Conservation (phyloP, 192 early-diverging fungal species). For the Pecoramyces ruminantium region DNA sequence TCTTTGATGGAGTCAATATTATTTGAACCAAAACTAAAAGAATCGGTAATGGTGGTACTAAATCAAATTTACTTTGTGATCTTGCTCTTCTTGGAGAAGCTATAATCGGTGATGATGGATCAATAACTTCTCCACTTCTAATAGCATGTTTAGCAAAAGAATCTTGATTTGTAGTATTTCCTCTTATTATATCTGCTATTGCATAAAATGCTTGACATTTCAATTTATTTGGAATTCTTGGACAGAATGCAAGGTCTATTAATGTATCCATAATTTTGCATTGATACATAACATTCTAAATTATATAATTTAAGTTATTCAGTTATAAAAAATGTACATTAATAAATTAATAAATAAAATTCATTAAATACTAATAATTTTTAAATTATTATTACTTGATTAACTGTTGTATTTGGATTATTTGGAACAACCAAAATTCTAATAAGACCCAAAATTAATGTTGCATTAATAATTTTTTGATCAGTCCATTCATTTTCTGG, state of each 20-base stretch:
- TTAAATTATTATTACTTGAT: constrained; percentile 54
- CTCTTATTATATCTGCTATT: constrained; percentile 65
- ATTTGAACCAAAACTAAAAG: constrained; percentile 70
- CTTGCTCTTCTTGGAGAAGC: constrained; percentile 6
- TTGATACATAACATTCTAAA: constrained; percentile 63
- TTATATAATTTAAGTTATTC: not conserved
- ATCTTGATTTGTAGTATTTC: constrained; percentile 59
- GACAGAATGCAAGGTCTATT: constrained; percentile 58
- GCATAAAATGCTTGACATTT: constrained; percentile 58
- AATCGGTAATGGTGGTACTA: constrained; percentile 27
- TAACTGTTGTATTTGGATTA: constrained; percentile 66
- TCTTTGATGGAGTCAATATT: constrained; percentile 46
- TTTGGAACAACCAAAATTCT: constrained; percentile 77
- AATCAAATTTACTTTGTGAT: constrained; percentile 8
- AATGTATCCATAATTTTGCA: constrained; percentile 61
- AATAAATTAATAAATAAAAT: too few relatives aligned
- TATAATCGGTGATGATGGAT: constrained; percentile 21
- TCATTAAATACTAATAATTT: too few relatives aligned
- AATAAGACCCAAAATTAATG: constrained; percentile 74
- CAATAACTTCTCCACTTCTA: not conserved
- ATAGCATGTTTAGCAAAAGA: constrained; percentile 55
- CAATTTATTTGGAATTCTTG: constrained; percentile 59
- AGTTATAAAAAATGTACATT: too few relatives aligned
- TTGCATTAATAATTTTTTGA: constrained; percentile 74
- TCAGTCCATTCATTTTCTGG: constrained; percentile 36